These are phyloP conservation scores for Hanseniaspora sp. DNA, from an alignment of 1,139 yeast genomes.

Conservation along the genomic window DNA sequence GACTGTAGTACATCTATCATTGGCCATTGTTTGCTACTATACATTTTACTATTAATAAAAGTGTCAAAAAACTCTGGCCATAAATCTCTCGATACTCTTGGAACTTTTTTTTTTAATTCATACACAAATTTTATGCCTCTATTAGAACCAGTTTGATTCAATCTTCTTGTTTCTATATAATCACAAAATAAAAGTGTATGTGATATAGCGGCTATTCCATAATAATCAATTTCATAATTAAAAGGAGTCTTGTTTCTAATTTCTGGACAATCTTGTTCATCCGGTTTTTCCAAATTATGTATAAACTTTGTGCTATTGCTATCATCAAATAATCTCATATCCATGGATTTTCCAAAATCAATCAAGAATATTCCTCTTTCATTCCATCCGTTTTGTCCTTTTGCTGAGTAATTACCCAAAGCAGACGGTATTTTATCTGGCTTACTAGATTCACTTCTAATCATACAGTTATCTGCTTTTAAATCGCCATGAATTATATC, in stretches of 20 bases:
- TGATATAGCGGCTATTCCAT: slow-evolving; percentile 66
- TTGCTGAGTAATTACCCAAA: slow-evolving; percentile 28
- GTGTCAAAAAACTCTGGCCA: slow-evolving; percentile 63
- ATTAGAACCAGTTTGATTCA: slow-evolving; percentile 17
- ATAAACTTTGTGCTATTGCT: slow-evolving; percentile 40
- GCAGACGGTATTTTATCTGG: neutral
- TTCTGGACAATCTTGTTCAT: slow-evolving; percentile 67
- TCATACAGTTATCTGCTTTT: slow-evolving; percentile 80
- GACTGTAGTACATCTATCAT: slow-evolving; percentile 33
- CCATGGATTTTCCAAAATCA: slow-evolving; percentile 79
- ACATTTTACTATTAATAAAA: slow-evolving; percentile 47
- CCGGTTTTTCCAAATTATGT: slow-evolving; percentile 50
- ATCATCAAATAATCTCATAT: slow-evolving; percentile 45
- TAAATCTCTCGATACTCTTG: slow-evolving; percentile 35
- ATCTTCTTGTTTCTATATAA: slow-evolving; percentile 39
- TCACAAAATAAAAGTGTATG: slow-evolving; percentile 65
- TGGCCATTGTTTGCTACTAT: slow-evolving; percentile 30
- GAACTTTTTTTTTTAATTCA: slow-evolving; percentile 68
- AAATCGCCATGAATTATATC: slow-evolving; percentile 77
- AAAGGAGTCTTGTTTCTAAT: slow-evolving; percentile 55
- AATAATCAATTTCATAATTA: slow-evolving; percentile 78
- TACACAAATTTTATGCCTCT: slow-evolving; percentile 33
- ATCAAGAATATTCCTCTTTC: slow-evolving; percentile 53
- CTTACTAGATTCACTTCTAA: slow-evolving; percentile 30
- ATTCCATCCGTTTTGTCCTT: slow-evolving; percentile 41